Percentiles rank a stretch among this genome's conserved stretches.
phyloP scores from a whole-genome alignment of 164 flowering plant genomes.

The Cinnamomum micranthum region DNA sequence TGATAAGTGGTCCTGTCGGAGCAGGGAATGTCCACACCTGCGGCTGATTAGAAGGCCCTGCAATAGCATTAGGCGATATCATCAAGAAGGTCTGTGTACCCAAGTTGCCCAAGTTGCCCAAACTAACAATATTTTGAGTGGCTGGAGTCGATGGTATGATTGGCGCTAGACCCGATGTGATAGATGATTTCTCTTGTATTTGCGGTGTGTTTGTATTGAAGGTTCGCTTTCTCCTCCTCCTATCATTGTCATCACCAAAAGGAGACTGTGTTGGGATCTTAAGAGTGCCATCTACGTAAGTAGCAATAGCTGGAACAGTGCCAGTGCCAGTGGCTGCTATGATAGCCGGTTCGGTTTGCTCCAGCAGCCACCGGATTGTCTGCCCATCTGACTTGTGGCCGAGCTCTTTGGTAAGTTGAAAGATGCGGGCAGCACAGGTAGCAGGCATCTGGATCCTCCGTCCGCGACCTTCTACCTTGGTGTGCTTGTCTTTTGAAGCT shows the following conservation, averaged over 20 bases:
- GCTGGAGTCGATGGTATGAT: neutral
- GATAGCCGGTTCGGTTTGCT: constrained; percentile 26
- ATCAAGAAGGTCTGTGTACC: constrained; percentile 4
- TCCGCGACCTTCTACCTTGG: constrained; percentile 28
- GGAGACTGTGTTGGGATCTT: constrained; percentile 7
- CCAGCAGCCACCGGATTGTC: constrained; percentile 20
- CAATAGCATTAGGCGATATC: constrained; percentile 6
- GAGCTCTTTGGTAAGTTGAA: constrained; percentile 25
- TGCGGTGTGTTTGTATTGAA: neutral
- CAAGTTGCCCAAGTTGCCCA: constrained; percentile 1
- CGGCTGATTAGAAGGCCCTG: constrained; percentile 9
- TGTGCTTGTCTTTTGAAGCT: constrained; percentile 17
- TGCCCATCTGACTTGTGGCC: constrained; percentile 22
- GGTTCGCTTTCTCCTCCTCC: neutral
- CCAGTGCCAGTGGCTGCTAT: constrained; percentile 29
- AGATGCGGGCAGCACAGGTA: constrained; percentile 25
- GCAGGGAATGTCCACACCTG: constrained; percentile 3
- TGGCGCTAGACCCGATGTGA: constrained; percentile 1
- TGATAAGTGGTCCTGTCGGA: neutral
- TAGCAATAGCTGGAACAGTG: constrained; percentile 21
- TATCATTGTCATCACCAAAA: neutral
- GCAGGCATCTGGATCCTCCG: constrained; percentile 30
- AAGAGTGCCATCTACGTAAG: constrained; percentile 6
- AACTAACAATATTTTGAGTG: neutral
- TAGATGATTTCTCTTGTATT: neutral